Percentiles rank a stretch among this genome's conserved stretches.
phyloP scores from a whole-genome alignment of 169 alveolate species.

The Babesia ovis region DNA sequence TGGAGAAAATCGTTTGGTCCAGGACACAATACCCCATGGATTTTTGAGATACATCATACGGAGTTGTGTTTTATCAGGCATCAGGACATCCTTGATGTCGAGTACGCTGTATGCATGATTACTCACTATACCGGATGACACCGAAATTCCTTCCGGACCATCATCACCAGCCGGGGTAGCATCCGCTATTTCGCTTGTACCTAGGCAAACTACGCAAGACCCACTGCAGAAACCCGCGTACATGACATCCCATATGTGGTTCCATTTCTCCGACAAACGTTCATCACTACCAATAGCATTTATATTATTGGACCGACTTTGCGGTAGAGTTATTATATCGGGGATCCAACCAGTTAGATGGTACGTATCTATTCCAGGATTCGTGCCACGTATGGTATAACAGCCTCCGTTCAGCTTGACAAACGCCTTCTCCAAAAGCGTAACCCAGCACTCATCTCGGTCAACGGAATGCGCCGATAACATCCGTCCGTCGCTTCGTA shows the following conservation, averaged over 20 bases:
- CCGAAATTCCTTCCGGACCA: conserved; percentile 80
- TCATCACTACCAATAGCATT: neutral
- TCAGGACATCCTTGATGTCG: conserved; percentile 69
- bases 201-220: conserved; percentile 80
- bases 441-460: conserved; percentile 86
- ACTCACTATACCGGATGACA: conserved; percentile 77
- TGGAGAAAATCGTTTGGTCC: conserved; percentile 85
- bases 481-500: conserved; percentile 70
- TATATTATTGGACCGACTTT: neutral
- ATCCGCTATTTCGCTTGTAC: conserved; percentile 77
- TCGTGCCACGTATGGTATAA: conserved; percentile 88
- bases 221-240: conserved; percentile 76
- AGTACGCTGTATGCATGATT: conserved; percentile 87
- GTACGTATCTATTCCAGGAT: conserved; percentile 91
- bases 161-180: conserved; percentile 75
- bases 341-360: conserved; percentile 93
- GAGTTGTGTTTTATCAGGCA: conserved; percentile 38
- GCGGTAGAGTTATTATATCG: conserved; percentile 62
- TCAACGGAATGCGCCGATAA: conserved; percentile 87
- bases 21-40: conserved; percentile 92
- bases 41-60: conserved; percentile 84
- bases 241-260: conserved; percentile 69
- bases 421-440: conserved; percentile 91
- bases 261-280: conserved; percentile 18
- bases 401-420: conserved; percentile 88